Base-by-base conservation (phyloP, 2,329 filamentous ascomycete genomes). In the Xylariaceae sp. region DNA sequence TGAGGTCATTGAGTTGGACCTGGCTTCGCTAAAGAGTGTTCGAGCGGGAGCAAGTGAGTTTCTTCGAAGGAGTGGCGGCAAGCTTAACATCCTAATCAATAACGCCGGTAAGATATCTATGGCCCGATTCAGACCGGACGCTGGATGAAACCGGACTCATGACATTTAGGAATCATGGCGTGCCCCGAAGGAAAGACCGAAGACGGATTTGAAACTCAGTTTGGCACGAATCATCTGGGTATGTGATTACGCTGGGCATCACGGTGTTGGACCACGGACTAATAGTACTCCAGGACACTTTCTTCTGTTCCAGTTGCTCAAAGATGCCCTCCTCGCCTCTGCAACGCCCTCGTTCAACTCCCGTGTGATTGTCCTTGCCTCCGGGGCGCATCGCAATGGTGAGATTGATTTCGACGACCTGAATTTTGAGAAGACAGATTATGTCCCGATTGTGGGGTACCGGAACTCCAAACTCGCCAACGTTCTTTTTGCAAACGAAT, bases 381-480 rank as follows among this genome's bases (percentile, higher is more conserved):
- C 71, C 5, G 57, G 64, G 3, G 72, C 59, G 6, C 75, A 78
- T 53, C 68, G 68, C 7, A 42, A 45, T 6, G 56, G 55, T 6
- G 52, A 52, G 0, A 55, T 74, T 40, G 55, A 67, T 30, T 22
- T 45, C 27, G 27, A 6, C 27, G 43, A 36, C 58, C 66, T 70
- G 53, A 67, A 72, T 51, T 67, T 71, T 36, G 58, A 65, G 18
- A 54, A 60, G 5, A 47, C 31, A 11, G 58, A 52, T 6, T 75
- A 77, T 51, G 42, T 68, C 2, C 66, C 66, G 0, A 66, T 60
- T 48, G 36, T 48, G 1, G 66, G 73, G 0, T 82, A 82, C 50
- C 71, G 67, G 0, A 72, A 77, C 54, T 66, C 68, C 44, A 82
- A 82, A 55, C 68, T 70, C 0, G 76, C 78, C 11, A 78, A 75